Evolutionary conservation across 2,329 filamentous ascomycete species (phyloP), one percentile per base, ranked within the genome.

Genomic region (Paecilomyces variotii): DNA sequence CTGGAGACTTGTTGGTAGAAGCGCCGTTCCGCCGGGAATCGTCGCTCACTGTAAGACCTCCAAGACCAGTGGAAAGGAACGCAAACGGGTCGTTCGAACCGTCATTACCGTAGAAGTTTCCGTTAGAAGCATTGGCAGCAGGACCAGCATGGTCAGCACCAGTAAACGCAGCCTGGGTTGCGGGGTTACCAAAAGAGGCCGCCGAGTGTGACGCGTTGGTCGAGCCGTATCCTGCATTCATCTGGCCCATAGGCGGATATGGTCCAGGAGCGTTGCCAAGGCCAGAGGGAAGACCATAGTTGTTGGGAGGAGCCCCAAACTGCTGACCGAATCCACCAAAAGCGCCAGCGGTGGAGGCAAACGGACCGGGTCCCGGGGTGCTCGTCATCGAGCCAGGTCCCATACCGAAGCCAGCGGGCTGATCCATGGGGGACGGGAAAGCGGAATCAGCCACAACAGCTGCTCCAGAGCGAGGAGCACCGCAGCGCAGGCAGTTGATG

Each of bases 401-500:
- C 89, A 95, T 94, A 67, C 86, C 86, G 70, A 93, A 96, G 70
- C 86, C 87, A 30, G 89, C 88, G 1, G 88, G 84, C 54, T 88
- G 86, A 62, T 96, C 91, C 88, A 97, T 96, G 24, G 90, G 87
- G 10, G 90, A 92, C 12, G 90, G 88, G 76, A 94, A 96, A 51
- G 90, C 90, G 45, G 91, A 93, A 74, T 97, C 94, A 30, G 93
- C 93, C 59, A 97, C 91, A 55, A 99, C 90, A 14, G 93, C 92
- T 60, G 94, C 94, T 62, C 90, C 91, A 61, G 93, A 93, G 67
- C 94, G 90, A 74, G 91, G 95, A 56, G 93, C 94, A 73, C 94
- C 94, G 72, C 94, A 99, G 60, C 94, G 90, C 62, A 99, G 85
- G 76, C 94, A 99, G 77, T 91, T 96, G 59, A 97, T 93, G 69